Base-by-base conservation (phyloP, 352 stramenopile species). In the Phytopythium chamaehyphon region DNA sequence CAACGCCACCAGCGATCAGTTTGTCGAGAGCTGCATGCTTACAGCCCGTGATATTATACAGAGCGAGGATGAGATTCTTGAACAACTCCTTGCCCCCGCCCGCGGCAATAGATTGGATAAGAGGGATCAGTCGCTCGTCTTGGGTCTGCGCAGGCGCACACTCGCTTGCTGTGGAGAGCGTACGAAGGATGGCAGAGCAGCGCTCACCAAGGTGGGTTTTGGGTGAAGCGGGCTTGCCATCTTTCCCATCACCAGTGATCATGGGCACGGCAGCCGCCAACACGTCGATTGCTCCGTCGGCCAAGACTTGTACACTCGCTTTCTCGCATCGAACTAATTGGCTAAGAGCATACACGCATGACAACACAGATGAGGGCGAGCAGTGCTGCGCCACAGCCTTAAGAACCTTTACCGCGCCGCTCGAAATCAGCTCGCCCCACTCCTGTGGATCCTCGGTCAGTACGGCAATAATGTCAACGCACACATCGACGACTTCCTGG, bases 21-120 rank as follows among this genome's bases (percentile, higher is more conserved):
- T 57, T 47, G n/a, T 86, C 70, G 9, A 93, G 63, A 11, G 51
- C 23, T 15, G 37, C 66, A 5, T 67, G 36, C 5, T 74, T 80
- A 48, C 59, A 76, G 5, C 68, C 73, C 1, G 74, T 88, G 48
- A 90, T 62, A 54, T 90, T 90, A 61, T 93, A 90, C 38, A 90
- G 66, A 9, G 76, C 71, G 40, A 90, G 45, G 43, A 93, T 84
- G 12, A 72, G 64, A 55, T 91, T 78, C 43, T 73, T 71, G 28
- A 69, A 71, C 21, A 74, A 51, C 24, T 88, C 80, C 11, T 69
- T 68, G 11, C 56, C 58, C 8, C 65, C 62, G 21, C 59, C 55
- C 4, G 24, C 48, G 1, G 83, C 68, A 51, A 91, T 73, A 1
- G 62, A 40, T 1, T 53, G 47, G 6, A 88, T 33, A 24, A 90